Evolutionary conservation across 129 eudicot species (phyloP), one percentile per base, ranked within the genome.

Genomic region (Scalesia atractyloides): DNA sequence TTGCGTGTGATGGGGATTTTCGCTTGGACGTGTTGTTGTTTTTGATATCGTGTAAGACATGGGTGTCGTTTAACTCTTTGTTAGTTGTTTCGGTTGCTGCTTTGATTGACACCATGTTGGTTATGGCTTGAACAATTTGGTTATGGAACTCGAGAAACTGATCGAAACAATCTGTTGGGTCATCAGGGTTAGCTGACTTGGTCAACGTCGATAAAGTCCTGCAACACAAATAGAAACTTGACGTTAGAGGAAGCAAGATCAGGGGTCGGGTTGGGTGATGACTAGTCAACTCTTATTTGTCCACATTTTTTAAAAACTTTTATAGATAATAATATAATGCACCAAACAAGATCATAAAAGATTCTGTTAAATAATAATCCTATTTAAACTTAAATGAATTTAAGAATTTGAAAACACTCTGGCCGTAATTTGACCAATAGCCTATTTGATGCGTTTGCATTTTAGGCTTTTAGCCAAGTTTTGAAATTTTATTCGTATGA

Each of bases 101-200:
- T 86, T 93, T 88, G 59, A 86, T 79, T 14, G 96, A 93, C 65
- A 79, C 83, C 87, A 90, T 93, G 63, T 90, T 90, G 7, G 96
- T 76, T 47, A 90, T 81, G 33, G 82, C 98, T 76, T 93, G 97
- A 51, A 51, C 77, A 50, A 90, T 79, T 73, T 90, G 97, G 80
- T 44, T 86, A 72, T 93, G 96, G 79, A 90, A 93, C 18, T 93
- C 97, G 0, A 90, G 87, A 79, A 93, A 93, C 49, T 90, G 85
- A 72, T 93, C 89, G 64, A 86, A 84, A 64, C 92, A 93, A 66
- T 72, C 56, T 46, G 96, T 78, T 51, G 97, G 98, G 20, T 82
- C 79, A 26, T 87, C 93, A 15, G 84, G 47, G 59, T 77, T 86
- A 43, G 96, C 97, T 9, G 86, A 80, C 80, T 84, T 93, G 71